Evolutionary conservation across 129 eudicot genomes (phyloP), one percentile per base, ranked within the genome.

Genomic region (carrot (Daucus carota)): DNA sequence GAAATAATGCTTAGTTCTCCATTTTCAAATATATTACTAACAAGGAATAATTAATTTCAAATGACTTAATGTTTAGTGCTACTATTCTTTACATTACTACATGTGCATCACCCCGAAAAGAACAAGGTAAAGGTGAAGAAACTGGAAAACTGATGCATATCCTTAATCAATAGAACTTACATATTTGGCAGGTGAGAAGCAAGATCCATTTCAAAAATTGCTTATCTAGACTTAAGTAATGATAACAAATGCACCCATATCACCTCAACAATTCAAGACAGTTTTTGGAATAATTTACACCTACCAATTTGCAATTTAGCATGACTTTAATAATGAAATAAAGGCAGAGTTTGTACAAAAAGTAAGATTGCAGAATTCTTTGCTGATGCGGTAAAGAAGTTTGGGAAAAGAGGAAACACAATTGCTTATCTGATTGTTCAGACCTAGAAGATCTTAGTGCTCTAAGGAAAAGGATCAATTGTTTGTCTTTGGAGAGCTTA

Each of bases 401-500:
- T 85, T 22, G 88, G 92, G 62, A 81, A 80, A 81, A 87, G 87
- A 81, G 97, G 96, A 81, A 82, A 80, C 38, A 74, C 74, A 73
- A 76, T 85, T 81, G 85, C 83, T 76, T 88, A 92, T 90, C 88
- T 31, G 92, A 91, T 83, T 91, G 88, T 70, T 85, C 92, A 77
- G 79, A 85, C 79, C 91, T 89, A 83, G 97, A 92, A 82, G 97
- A 92, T 73, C 79, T 87, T 78, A 68, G 75, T 73, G 88, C 85
- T 77, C 42, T 92, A 82, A 85, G 96, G 92, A 89, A 81, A 82
- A 87, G 76, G 97, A 87, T 74, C 91, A 84, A 85, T 72, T 92
- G 74, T 89, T 75, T 77, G 86, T 92, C 50, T 81, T 77, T 76
- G 87, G 70, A 83, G 70, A 76, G 52, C 66, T 73, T 63, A 1